Conservation (phyloP, 129 eudicot genomes). For the Mikania micrantha region DNA sequence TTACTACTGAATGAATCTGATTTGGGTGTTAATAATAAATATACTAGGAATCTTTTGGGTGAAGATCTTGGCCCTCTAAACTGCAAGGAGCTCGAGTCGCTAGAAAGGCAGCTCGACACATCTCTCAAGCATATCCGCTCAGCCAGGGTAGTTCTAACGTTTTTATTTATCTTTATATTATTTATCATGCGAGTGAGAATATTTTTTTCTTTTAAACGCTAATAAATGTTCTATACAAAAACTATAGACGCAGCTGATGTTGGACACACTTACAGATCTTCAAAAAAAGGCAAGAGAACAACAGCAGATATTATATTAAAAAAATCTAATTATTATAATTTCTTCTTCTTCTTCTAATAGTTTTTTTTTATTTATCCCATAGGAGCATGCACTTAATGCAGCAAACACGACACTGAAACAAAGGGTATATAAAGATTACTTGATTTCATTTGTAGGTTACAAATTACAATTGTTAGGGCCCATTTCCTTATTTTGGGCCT, state of each 20-base stretch:
- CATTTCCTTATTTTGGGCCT: background rate
- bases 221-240: background rate
- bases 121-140: constrained; percentile 89
- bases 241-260: constrained; percentile 81
- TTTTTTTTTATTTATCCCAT: background rate
- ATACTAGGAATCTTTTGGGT: constrained; percentile 82
- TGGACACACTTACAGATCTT: constrained; percentile 88
- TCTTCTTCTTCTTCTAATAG: background rate
- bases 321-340: background rate
- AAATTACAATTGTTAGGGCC: background rate
- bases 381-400: constrained; percentile 85
- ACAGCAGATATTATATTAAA: background rate
- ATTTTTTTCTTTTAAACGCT: background rate
- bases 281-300: constrained; percentile 51
- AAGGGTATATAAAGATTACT: constrained; percentile 41
- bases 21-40: background rate
- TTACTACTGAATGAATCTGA: background rate
- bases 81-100: constrained; percentile 94
- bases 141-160: constrained; percentile 49
- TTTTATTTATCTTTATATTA: background rate
- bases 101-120: constrained; percentile 87
- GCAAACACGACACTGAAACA: constrained; percentile 77
- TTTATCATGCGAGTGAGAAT: background rate
- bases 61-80: constrained; percentile 95
- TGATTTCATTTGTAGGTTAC: background rate